phyloP scores from a whole-genome alignment of 257 asterid species.

The Przewalskia tangutica region DNA sequence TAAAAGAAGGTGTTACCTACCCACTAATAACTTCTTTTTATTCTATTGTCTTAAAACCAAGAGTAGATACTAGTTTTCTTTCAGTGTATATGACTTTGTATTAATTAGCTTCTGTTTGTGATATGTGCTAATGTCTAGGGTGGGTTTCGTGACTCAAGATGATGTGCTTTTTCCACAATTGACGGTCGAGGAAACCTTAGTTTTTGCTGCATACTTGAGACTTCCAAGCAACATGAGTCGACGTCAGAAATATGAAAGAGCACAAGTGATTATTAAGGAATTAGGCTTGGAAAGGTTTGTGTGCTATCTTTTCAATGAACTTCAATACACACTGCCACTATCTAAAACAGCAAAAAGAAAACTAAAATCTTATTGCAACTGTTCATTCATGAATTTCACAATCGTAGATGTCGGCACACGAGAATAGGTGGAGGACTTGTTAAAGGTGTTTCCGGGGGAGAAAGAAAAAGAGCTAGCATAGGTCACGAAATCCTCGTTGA shows the following conservation, averaged over 20 bases:
- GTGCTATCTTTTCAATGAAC: background rate
- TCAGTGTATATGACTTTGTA: background rate
- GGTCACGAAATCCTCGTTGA: constrained; percentile 92
- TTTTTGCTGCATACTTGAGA: constrained; percentile 75
- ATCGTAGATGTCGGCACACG: constrained; percentile 70
- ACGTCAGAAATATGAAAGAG: constrained; percentile 58
- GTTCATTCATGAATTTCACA: background rate
- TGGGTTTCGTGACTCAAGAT: too few species aligned
- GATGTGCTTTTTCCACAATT: too few species aligned
- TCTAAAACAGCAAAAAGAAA: background rate
- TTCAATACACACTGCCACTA: background rate
- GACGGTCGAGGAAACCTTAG: constrained; percentile 84
- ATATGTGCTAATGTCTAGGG: constrained; percentile 25
- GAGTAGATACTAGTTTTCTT: background rate
- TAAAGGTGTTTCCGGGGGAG: constrained; percentile 90
- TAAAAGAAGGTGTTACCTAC: constrained; percentile 52
- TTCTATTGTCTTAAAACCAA: background rate
- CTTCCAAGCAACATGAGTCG: constrained; percentile 67
- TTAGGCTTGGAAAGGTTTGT: constrained; percentile 83
- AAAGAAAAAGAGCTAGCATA: constrained; percentile 83
- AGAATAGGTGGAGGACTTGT: constrained; percentile 79
- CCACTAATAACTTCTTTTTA: background rate
- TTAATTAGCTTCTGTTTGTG: background rate
- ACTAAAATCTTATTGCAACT: background rate
- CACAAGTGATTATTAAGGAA: constrained; percentile 59